A percentile compares a stretch with the other conserved stretches of the same genome.
These are phyloP conservation scores for Poa annua DNA, from an alignment of 176 grass and related monocot species.

Conservation along the genomic window DNA sequence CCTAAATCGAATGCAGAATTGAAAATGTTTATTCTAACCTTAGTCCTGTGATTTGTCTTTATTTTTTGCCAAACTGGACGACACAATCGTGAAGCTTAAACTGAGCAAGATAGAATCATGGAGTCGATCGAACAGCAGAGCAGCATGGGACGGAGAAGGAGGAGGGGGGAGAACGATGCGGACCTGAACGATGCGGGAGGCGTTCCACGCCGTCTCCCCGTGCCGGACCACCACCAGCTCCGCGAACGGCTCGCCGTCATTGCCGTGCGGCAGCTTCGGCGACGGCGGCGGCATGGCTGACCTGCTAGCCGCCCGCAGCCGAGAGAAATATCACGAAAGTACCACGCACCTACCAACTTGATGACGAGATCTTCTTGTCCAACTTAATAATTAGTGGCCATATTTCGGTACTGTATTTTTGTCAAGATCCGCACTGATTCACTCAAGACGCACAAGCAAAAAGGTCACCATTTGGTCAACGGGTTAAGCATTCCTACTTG, in stretches of 20 bases:
- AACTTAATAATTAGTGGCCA: neutral
- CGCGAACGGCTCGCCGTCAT: constrained; percentile 21
- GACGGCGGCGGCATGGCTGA: neutral
- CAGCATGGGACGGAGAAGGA: neutral
- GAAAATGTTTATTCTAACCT: neutral
- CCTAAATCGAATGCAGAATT: neutral
- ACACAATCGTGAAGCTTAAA: no score
- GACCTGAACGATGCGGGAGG: constrained; percentile 63
- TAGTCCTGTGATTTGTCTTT: no score
- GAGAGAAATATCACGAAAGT: neutral
- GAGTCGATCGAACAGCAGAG: no score
- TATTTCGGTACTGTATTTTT: neutral
- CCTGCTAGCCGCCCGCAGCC: neutral
- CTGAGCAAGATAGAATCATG: no score
- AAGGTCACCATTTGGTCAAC: neutral
- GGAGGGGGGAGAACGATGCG: neutral
- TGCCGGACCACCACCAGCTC: constrained; percentile 74
- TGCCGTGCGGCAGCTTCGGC: neutral
- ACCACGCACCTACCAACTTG: neutral
- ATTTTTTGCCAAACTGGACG: no score
- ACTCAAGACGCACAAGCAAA: neutral
- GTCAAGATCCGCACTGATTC: neutral
- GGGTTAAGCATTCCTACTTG: neutral
- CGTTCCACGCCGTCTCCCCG: constrained; percentile 64
- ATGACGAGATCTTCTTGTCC: neutral